Evolutionary conservation across 2,329 filamentous ascomycete species (phyloP), one percentile per base, ranked within the genome.

Genomic region (Penicillium sp.): DNA sequence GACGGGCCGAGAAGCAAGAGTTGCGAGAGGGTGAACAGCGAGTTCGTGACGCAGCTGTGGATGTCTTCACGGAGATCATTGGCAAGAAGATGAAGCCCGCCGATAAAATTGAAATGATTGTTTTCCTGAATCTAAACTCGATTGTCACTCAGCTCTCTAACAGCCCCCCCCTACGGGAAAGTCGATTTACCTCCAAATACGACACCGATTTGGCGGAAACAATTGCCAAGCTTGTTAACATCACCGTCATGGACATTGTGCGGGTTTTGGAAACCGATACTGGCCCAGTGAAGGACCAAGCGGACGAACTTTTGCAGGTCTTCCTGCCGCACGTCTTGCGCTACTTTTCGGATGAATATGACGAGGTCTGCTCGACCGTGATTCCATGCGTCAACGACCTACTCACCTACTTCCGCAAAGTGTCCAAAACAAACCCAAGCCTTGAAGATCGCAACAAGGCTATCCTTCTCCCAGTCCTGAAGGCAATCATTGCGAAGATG

Each of bases 311-410:
- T 56, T 81, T 97, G 51, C 89, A 89, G 69, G 53, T 59, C 35
- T 97, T 97, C 72, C 79, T 96, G 26, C 91, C 92, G 0, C 88
- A 92, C 64, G 82, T 97, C 12, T 80, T 99, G 49, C 89, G 93
- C 37, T 97, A 97, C 79, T 97, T 99, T 76, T 89, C 92, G 23
- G 94, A 99, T 74, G 92, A 99, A 71, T 99, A 95, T 73, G 94
- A 99, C 73, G 94, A 99, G 77, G 88, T 99, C 64, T 97, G 94
- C 79, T 95, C 92, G 33, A 94, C 91, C 12, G 91, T 97, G 55
- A 96, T 99, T 58, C 90, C 92, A 22, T 93, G 90, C 35, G 85
- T 97, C 53, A 96, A 90, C 47, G 95, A 99, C 67, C 84, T 97
- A 47, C 83, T 99, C 57, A 92, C 91, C 26, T 93, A 96, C 72